Base-by-base conservation (phyloP, 23 red algal species). In the Agarophyton chilense region DNA sequence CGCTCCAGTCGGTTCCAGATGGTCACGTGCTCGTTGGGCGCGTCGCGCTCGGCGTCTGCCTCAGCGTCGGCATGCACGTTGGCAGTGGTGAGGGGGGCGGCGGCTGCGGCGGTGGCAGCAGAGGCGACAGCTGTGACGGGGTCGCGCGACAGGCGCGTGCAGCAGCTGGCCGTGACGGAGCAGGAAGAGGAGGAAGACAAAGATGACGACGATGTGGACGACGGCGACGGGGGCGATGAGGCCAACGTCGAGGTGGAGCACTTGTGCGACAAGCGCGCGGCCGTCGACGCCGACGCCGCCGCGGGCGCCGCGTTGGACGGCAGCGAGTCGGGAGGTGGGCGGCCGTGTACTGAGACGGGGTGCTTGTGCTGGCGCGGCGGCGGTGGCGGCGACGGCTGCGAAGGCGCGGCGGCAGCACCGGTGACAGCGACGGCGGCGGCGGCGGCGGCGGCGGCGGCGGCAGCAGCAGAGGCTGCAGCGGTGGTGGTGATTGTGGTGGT, bases 1-100 rank as follows among this genome's bases (percentile, higher is more conserved):
- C 66, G 65, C 86, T 97, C 95, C 41, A 66, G 61, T 14, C 86
- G 79, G 78, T 97, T 97, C 95, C 95, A 97, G 42, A 97, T 90
- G 32, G 88, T 83, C 33, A 97, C 89, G 26, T 88, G 95, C 24
- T 97, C 94, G 24, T 84, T 77, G 33, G 29, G 52, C 13, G 42
- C 39, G 74, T 40, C 45, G 47, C 24, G n/a, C n/a, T n/a, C 61
- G 11, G 12, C 29, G 29, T 32, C 32, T 11, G n/a, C n/a, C n/a
- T n/a, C n/a, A n/a, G n/a, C n/a, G n/a, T n/a, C n/a, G n/a, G n/a
- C n/a, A n/a, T n/a, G n/a, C n/a, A 33, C 68, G 42, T 47, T 13
- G 68, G 42, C 36, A 12, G 44, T 47, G 44, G 44, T 47, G 44
- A 47, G 8, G 60, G 60, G 33, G 28, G 60, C 6, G 14, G 6